Conservation (phyloP, 208 protist genomes). For the Trypanosoma platydactyli region DNA sequence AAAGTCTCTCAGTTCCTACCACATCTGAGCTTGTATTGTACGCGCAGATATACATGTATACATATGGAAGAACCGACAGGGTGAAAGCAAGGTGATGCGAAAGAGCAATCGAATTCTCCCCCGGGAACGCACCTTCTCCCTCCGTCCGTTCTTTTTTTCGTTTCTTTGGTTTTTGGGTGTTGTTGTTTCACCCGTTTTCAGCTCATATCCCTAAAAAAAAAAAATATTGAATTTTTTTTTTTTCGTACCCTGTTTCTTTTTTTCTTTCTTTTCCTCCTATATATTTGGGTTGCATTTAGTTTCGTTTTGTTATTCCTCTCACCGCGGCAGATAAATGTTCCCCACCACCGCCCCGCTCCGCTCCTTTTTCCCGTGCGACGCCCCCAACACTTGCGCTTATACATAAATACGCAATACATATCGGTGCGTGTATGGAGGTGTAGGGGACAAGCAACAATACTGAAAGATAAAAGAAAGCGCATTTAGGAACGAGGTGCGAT, state of each 20-base stretch:
- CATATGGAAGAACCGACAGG: neutral
- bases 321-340: neutral
- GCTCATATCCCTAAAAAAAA: neutral
- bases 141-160: too few relatives aligned
- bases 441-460: neutral
- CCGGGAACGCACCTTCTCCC: too few relatives aligned
- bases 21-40: too few relatives aligned
- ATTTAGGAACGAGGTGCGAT: neutral
- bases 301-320: neutral
- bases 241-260: neutral
- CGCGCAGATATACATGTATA: neutral
- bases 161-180: neutral
- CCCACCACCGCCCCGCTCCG: too few relatives aligned
- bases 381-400: too few relatives aligned
- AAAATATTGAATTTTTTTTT: neutral
- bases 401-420: too few relatives aligned
- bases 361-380: too few relatives aligned
- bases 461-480: neutral
- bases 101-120: too few relatives aligned
- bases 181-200: neutral
- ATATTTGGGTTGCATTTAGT: neutral
- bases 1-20: too few relatives aligned
- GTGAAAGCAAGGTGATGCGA: too few relatives aligned
- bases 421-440: too few relatives aligned
- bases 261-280: slow-evolving; percentile 1